Evolutionary conservation across 129 eudicot species (phyloP).

Genomic region (Flaveria trinervia): DNA sequence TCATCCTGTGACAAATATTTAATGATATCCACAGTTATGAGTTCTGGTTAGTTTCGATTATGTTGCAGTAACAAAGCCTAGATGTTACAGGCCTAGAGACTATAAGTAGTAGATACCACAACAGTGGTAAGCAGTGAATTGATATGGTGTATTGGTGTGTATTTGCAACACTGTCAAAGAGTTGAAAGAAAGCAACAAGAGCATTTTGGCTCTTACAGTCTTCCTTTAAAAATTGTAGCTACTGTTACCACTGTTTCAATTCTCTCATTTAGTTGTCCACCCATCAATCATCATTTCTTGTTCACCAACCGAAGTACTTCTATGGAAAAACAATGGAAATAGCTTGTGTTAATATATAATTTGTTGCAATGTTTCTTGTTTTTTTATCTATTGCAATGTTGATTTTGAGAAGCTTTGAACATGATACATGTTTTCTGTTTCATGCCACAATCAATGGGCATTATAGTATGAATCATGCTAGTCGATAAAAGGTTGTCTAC

Average conservation of each 20-base stretch:
- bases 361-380: no score
- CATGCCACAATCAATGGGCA: no score
- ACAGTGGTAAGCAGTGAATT: conserved; percentile 17
- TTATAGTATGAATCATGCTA: no score
- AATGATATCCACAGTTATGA: conserved; percentile 15
- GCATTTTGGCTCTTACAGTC: conserved; percentile 34
- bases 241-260: conserved; percentile 17
- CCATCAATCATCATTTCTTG: conserved; percentile 37
- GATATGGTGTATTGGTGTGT: not conserved
- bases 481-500: no score
- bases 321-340: not conserved
- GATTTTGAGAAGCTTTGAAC: no score
- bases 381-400: no score
- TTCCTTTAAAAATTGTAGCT: conserved; percentile 6
- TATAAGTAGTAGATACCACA: conserved; percentile 23
- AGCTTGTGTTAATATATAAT: no score
- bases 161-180: no score
- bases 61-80: conserved; percentile 25
- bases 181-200: conserved; percentile 34
- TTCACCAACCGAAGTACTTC: conserved; percentile 3
- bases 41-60: conserved; percentile 16
- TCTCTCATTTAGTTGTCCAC: conserved; percentile 34
- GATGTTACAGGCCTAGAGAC: conserved; percentile 29
- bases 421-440: no score
- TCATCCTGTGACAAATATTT: conserved; percentile 19